A percentile compares a stretch with the other conserved stretches of the same genome.
phyloP scores from a whole-genome alignment of 352 stramenopile genomes.

The Pythium biforme region DNA sequence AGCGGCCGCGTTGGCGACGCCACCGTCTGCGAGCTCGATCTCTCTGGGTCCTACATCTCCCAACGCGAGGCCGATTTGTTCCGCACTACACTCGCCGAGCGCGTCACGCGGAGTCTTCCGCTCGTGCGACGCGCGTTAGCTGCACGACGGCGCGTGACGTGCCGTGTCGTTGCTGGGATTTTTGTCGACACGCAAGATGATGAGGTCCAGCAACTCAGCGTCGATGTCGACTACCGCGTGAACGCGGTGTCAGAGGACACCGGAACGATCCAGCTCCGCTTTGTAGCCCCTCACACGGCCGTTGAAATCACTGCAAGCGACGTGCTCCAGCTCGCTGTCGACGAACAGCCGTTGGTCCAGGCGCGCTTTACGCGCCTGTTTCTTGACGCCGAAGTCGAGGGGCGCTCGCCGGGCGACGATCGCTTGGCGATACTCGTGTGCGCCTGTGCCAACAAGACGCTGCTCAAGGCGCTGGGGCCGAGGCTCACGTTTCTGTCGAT shows the following conservation, averaged over 20 bases:
- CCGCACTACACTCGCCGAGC: background rate
- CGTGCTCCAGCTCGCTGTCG: background rate
- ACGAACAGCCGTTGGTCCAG: background rate
- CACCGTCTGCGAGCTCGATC: constrained; percentile 12
- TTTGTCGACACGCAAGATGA: background rate
- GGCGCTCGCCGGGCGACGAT: background rate
- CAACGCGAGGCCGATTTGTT: background rate
- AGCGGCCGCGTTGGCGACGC: background rate
- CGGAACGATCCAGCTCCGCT: background rate
- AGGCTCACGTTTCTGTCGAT: constrained; percentile 5
- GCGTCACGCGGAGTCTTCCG: background rate
- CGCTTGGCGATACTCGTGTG: background rate
- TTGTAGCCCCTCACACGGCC: background rate
- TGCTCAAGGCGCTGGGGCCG: background rate
- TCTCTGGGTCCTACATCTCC: background rate
- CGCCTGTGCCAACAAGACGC: constrained; percentile 4
- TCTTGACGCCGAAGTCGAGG: constrained; percentile 14
- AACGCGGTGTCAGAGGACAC: background rate
- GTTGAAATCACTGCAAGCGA: background rate
- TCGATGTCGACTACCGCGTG: background rate
- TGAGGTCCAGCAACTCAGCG: background rate
- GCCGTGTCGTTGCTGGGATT: background rate
- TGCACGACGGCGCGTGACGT: background rate
- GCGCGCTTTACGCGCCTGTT: constrained; percentile 9
- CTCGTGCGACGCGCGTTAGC: constrained; percentile 3